Evolutionary conservation across 768 basidiomycete species (phyloP).

Genomic region (Boletus bicolor): DNA sequence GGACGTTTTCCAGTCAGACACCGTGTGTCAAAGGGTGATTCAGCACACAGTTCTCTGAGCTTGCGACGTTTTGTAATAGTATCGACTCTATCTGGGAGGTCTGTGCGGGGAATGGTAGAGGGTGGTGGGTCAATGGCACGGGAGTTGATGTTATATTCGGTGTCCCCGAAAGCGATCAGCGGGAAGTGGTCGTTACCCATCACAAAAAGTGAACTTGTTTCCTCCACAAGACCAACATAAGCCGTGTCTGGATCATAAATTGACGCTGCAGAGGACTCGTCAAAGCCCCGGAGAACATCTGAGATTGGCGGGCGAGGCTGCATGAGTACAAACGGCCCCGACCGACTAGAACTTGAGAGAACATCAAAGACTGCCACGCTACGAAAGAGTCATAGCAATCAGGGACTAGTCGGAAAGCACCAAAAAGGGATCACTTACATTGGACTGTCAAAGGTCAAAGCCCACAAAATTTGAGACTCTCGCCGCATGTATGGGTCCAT

Average conservation of each 20-base stretch:
- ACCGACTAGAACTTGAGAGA: conserved; percentile 42
- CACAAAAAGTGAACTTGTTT: conserved; percentile 74
- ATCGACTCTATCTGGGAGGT: conserved; percentile 43
- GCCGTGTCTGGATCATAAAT: conserved; percentile 53
- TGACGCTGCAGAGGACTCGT: conserved; percentile 35
- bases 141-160: conserved; percentile 33
- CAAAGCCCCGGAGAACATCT: conserved; percentile 59
- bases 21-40: conserved; percentile 43
- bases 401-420: background rate
- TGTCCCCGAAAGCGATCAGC: conserved; percentile 68
- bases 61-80: conserved; percentile 44
- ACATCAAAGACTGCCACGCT: conserved; percentile 87
- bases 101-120: conserved; percentile 28
- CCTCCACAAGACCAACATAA: conserved; percentile 76
- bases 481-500: conserved; percentile 27
- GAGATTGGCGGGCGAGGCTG: conserved; percentile 79
- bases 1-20: conserved; percentile 63
- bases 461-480: conserved; percentile 54
- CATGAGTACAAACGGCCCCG: conserved; percentile 76
- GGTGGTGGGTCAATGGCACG: conserved; percentile 36
- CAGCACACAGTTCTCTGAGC: conserved; percentile 38
- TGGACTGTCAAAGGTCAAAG: conserved; percentile 54
- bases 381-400: background rate
- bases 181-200: conserved; percentile 83
- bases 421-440: conserved; percentile 47